Evolutionary conservation across 768 basidiomycete species (phyloP).

Genomic region (Lentinula edodes): DNA sequence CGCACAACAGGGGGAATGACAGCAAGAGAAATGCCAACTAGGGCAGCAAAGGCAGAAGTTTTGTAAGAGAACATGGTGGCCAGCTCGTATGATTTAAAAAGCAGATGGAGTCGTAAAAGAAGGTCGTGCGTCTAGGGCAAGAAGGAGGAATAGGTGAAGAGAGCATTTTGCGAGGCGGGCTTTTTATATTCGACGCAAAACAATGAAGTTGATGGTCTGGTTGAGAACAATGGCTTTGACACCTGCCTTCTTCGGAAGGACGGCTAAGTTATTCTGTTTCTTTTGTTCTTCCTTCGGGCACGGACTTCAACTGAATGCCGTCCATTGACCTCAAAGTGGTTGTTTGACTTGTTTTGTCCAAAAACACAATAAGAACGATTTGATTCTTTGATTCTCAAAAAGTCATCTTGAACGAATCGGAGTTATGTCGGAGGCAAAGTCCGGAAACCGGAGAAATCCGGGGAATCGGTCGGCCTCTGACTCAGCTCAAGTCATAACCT

Average conservation of each 20-base stretch:
- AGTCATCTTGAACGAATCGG: neutral
- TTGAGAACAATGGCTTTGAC: slow-evolving; percentile 6
- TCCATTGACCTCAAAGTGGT: neutral
- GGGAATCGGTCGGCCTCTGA: neutral
- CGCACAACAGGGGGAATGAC: slow-evolving; percentile 28
- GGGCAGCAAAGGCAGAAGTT: slow-evolving; percentile 15
- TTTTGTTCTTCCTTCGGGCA: neutral
- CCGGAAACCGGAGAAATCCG: neutral
- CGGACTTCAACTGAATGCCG: neutral
- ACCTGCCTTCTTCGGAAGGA: neutral
- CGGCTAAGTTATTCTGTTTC: neutral
- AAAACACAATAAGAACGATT: neutral
- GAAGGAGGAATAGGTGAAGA: slow-evolving; percentile 7
- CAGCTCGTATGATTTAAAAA: neutral
- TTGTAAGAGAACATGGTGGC: slow-evolving; percentile 14
- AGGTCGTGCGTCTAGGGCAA: slow-evolving; percentile 6
- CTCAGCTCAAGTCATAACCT: slow-evolving; percentile 2
- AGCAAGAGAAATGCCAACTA: slow-evolving; percentile 21
- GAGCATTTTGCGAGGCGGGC: neutral
- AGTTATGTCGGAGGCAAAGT: neutral
- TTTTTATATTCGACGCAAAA: neutral
- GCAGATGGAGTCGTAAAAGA: slow-evolving; percentile 6
- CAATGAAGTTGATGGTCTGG: neutral
- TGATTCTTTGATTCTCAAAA: no score
- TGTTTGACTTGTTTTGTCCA: neutral